Percentiles rank a stretch among this genome's conserved stretches.
phyloP scores from a whole-genome alignment of 208 protist genomes.

The Acanthamoeba triangularis region DNA sequence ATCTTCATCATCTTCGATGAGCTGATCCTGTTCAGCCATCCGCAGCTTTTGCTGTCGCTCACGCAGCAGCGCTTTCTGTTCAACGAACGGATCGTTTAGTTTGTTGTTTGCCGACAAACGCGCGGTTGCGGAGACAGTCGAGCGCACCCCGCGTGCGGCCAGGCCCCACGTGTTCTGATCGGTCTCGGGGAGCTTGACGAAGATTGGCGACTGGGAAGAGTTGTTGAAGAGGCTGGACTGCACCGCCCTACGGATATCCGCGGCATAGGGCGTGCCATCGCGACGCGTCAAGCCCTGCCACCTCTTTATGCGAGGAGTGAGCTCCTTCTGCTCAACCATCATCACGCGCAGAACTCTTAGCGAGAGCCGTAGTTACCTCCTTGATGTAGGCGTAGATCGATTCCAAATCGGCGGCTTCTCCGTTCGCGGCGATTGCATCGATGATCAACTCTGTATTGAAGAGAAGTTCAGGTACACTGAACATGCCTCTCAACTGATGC shows the following conservation, averaged over 20 bases:
- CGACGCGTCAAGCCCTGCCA: slow-evolving; percentile 35
- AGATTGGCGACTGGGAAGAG: slow-evolving; percentile 26
- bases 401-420: slow-evolving; percentile 20
- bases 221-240: slow-evolving; percentile 50
- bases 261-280: slow-evolving; percentile 49
- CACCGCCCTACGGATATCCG: neutral
- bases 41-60: neutral
- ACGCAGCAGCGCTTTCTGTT: slow-evolving; percentile 10
- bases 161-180: slow-evolving; percentile 16
- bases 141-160: neutral
- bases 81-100: neutral
- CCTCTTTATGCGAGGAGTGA: neutral
- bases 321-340: neutral
- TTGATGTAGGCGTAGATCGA: slow-evolving; percentile 57
- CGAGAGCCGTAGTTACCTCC: neutral
- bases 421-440: slow-evolving; percentile 48
- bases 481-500: neutral
- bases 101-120: neutral
- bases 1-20: neutral
- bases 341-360: neutral
- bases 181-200: slow-evolving; percentile 20
- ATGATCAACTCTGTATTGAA: slow-evolving; percentile 40
- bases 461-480: neutral
- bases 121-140: neutral
- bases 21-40: neutral